Evolutionary conservation across 1,284 basidiomycete species (phyloP).

Genomic region (Ustilago nuda): DNA sequence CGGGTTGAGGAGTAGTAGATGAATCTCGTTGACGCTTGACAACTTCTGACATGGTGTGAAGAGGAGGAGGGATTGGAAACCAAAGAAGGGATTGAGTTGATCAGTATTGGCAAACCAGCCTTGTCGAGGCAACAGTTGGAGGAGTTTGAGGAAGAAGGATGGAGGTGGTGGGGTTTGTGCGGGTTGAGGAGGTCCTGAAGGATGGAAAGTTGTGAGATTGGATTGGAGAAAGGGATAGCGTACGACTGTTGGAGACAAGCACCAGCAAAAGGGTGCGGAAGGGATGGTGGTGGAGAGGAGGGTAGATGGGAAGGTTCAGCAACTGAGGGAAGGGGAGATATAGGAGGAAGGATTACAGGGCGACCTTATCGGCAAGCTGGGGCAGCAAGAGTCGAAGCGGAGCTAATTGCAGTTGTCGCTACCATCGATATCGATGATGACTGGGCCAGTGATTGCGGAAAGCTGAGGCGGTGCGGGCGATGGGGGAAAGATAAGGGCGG

Average conservation of each 20-base stretch:
- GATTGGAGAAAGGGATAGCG: slow-evolving; percentile 23
- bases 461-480: not conserved
- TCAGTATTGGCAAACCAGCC: slow-evolving; percentile 46
- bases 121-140: slow-evolving; percentile 24
- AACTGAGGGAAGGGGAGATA: slow-evolving; percentile 9
- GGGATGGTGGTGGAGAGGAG: slow-evolving; percentile 9
- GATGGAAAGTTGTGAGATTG: slow-evolving; percentile 1
- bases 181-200: slow-evolving; percentile 17
- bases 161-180: slow-evolving; percentile 5
- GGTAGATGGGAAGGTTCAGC: slow-evolving; percentile 25
- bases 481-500: not conserved
- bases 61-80: slow-evolving; percentile 16
- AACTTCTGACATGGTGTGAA: slow-evolving; percentile 56
- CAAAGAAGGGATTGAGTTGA: slow-evolving; percentile 30
- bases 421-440: not conserved
- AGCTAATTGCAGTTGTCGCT: not conserved
- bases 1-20: slow-evolving; percentile 49
- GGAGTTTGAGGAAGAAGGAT: slow-evolving; percentile 18
- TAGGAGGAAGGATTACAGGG: not conserved
- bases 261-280: not conserved
- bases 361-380: not conserved
- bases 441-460: not conserved
- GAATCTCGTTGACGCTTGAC: slow-evolving; percentile 57
- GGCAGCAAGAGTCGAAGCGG: not conserved
- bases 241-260: slow-evolving; percentile 35